Conservation (phyloP, 495 filamentous ascomycete genomes). For the Penicillium maclennaniae region DNA sequence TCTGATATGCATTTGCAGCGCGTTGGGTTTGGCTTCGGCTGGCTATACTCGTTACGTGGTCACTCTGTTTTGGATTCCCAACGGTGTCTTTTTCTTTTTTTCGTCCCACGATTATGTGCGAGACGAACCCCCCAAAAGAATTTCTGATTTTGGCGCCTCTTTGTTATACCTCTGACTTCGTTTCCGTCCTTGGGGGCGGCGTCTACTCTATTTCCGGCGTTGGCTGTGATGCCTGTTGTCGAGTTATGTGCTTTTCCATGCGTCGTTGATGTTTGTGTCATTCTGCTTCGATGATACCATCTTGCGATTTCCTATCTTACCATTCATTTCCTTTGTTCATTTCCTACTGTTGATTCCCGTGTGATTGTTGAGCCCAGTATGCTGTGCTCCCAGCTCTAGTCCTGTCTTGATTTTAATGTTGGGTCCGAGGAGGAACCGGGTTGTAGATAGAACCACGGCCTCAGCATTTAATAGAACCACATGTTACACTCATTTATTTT, state of each 20-base stretch:
- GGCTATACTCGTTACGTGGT: slow-evolving; percentile 22
- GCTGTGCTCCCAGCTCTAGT: not conserved
- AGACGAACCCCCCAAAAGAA: slow-evolving; percentile 17
- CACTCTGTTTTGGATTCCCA: slow-evolving; percentile 10
- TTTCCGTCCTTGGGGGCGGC: slow-evolving; percentile 28
- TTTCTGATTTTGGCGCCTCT: slow-evolving; percentile 28
- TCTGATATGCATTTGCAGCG: slow-evolving; percentile 31
- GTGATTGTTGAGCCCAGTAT: not conserved
- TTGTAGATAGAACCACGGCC: not conserved
- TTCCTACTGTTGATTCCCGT: slow-evolving; percentile 4
- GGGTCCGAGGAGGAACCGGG: slow-evolving; percentile 4
- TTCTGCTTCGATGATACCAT: slow-evolving; percentile 45
- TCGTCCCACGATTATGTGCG: slow-evolving; percentile 11
- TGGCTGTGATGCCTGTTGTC: slow-evolving; percentile 16
- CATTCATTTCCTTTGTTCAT: not conserved
- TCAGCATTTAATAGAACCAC: slow-evolving; percentile 6
- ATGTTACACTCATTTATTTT: slow-evolving; percentile 1
- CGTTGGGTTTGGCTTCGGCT: slow-evolving; percentile 27
- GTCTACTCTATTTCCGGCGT: slow-evolving; percentile 23
- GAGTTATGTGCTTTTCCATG: slow-evolving; percentile 3
- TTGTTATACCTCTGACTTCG: slow-evolving; percentile 11
- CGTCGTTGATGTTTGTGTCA: slow-evolving; percentile 29
- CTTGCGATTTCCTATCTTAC: slow-evolving; percentile 28
- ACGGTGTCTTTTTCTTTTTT: slow-evolving; percentile 2
- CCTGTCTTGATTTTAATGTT: not conserved